Evolutionary conservation across 805 yeast species (phyloP).

Genomic region (Maudiozyma saulgeensis): DNA sequence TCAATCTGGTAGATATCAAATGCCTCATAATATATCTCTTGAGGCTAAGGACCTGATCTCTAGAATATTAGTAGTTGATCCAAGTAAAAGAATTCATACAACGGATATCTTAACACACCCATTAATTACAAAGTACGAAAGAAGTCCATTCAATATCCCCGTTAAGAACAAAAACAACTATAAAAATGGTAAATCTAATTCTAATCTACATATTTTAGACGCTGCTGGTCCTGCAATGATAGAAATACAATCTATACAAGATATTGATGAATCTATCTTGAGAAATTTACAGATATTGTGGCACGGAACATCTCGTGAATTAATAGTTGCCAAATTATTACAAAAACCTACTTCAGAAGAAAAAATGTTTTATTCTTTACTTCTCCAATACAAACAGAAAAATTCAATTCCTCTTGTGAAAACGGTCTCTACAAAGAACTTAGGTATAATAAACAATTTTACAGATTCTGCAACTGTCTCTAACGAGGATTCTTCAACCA

Average conservation of each 20-base stretch:
- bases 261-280: slow-evolving; percentile 64
- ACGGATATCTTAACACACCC: slow-evolving; percentile 67
- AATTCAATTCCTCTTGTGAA: slow-evolving; percentile 30
- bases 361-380: slow-evolving; percentile 67
- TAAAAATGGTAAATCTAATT: slow-evolving; percentile 19
- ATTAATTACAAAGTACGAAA: slow-evolving; percentile 55
- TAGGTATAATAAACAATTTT: not conserved
- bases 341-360: slow-evolving; percentile 57
- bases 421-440: not conserved
- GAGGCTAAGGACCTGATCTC: slow-evolving; percentile 63
- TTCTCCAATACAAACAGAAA: slow-evolving; percentile 67
- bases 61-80: slow-evolving; percentile 60
- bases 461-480: not conserved
- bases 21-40: slow-evolving; percentile 52
- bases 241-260: slow-evolving; percentile 28
- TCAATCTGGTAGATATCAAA: slow-evolving; percentile 62
- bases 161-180: not conserved
- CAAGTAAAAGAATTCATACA: slow-evolving; percentile 61
- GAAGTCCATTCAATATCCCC: slow-evolving; percentile 4
- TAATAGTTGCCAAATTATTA: slow-evolving; percentile 45
- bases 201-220: slow-evolving; percentile 20
- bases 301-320: slow-evolving; percentile 63
- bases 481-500: not conserved
- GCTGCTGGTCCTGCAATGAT: slow-evolving; percentile 10
- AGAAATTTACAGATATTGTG: slow-evolving; percentile 68